These are phyloP conservation scores for Colletotrichum acutatum DNA, from an alignment of 2,329 filamentous ascomycete genomes.

Conservation along the genomic window DNA sequence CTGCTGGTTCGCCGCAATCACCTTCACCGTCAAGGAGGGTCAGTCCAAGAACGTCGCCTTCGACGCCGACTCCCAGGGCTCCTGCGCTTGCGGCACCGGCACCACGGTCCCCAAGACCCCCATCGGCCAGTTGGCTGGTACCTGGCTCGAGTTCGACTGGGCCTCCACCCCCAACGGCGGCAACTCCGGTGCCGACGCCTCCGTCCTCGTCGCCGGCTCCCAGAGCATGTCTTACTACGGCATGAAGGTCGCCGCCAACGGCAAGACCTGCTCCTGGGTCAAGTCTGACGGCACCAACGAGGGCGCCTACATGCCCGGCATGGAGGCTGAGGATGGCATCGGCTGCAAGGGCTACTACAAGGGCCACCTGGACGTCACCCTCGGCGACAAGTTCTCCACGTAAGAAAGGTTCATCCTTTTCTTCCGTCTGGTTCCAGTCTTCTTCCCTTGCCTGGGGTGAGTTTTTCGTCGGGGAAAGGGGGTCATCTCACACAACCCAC, in stretches of 20 bases:
- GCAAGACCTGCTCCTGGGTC: slow-evolving; percentile 55
- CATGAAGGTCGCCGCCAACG: slow-evolving; percentile 51
- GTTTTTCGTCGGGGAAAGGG: slow-evolving; percentile 26
- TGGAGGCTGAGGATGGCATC: slow-evolving; percentile 50
- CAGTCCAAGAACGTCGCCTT: slow-evolving; percentile 55
- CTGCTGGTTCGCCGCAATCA: slow-evolving; percentile 57
- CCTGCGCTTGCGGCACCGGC: slow-evolving; percentile 54
- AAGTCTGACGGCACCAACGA: slow-evolving; percentile 43
- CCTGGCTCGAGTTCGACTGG: slow-evolving; percentile 64
- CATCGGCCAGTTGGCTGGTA: slow-evolving; percentile 54
- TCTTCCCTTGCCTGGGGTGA: background rate
- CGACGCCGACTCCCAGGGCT: slow-evolving; percentile 60
- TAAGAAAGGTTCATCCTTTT: too few species aligned
- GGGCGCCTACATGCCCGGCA: slow-evolving; percentile 52
- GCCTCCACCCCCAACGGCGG: slow-evolving; percentile 55
- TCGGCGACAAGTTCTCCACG: slow-evolving; percentile 42
- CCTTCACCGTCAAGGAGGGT: slow-evolving; percentile 52
- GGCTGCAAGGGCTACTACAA: slow-evolving; percentile 51
- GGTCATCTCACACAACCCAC: background rate
- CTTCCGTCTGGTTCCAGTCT: background rate
- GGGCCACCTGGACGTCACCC: slow-evolving; percentile 43
- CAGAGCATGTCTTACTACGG: slow-evolving; percentile 44
- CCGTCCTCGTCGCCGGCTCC: slow-evolving; percentile 56
- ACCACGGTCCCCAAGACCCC: slow-evolving; percentile 46
- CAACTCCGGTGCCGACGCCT: slow-evolving; percentile 64